Conservation (phyloP, 2,329 filamentous ascomycete species). For the Chrysoporthe puriensis region DNA sequence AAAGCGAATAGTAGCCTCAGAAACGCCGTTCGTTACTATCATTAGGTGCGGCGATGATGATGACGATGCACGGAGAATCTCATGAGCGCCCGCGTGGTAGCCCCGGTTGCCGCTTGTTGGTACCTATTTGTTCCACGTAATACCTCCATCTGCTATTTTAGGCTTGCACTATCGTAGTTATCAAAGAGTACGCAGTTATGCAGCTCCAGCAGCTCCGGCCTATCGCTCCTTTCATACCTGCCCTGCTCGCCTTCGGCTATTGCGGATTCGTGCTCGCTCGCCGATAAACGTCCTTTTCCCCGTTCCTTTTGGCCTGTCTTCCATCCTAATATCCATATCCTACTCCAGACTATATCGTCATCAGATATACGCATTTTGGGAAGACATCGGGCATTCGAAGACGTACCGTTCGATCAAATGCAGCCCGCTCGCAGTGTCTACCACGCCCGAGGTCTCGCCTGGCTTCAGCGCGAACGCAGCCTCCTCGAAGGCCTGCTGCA, state of each 20-base stretch:
- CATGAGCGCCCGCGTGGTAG: no score
- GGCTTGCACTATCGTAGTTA: no score
- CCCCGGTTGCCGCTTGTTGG: no score
- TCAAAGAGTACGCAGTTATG: neutral
- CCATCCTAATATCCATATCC: neutral
- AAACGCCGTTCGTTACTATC: no score
- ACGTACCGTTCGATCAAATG: constrained; percentile 92
- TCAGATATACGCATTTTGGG: neutral
- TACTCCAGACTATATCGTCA: neutral
- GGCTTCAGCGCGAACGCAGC: constrained; percentile 88
- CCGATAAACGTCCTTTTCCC: neutral
- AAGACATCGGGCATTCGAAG: no score
- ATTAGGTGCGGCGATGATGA: no score
- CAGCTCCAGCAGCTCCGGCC: neutral
- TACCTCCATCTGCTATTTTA: no score
- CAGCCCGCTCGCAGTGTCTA: constrained; percentile 91
- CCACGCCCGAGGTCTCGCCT: constrained; percentile 82
- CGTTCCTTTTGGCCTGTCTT: neutral
- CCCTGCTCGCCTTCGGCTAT: neutral
- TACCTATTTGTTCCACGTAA: no score
- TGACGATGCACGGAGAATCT: no score
- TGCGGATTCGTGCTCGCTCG: neutral
- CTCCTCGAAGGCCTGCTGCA: constrained; percentile 99
- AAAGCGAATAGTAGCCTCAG: no score
- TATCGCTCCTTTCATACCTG: neutral